These are phyloP conservation scores for Saccharomycopsis olivae DNA, from an alignment of 805 yeast genomes.

Conservation along the genomic window DNA sequence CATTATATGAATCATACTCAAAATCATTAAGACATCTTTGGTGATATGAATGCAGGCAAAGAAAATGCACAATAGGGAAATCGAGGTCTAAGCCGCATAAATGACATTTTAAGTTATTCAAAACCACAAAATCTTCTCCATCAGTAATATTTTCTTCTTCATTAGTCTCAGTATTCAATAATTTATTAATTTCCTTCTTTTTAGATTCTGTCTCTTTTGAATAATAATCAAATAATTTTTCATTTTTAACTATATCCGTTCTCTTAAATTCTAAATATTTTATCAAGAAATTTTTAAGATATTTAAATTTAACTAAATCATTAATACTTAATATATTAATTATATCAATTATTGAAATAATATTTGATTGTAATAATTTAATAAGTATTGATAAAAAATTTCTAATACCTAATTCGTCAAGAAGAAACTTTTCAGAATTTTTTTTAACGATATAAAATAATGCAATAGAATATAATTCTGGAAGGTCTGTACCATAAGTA, in stretches of 20 bases:
- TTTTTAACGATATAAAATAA: constrained; percentile 32
- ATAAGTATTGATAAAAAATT: constrained; percentile 39
- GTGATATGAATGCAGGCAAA: constrained; percentile 81
- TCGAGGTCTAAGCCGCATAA: constrained; percentile 58
- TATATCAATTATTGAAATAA: constrained; percentile 67
- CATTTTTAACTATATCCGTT: constrained; percentile 58
- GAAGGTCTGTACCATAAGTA: constrained; percentile 50
- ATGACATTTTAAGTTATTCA: constrained; percentile 55
- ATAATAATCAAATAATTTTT: constrained; percentile 56
- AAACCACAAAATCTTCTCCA: constrained; percentile 18
- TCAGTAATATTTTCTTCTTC: no score
- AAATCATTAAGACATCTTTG: constrained; percentile 61
- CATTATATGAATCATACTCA: constrained; percentile 21
- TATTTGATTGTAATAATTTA: constrained; percentile 37
- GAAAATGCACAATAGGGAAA: constrained; percentile 72
- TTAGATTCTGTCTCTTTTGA: constrained; percentile 52
- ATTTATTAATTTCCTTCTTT: constrained; percentile 39
- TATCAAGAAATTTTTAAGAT: constrained; percentile 58
- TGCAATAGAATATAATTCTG: constrained; percentile 56
- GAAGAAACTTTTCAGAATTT: constrained; percentile 28
- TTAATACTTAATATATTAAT: constrained; percentile 56
- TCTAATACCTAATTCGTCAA: constrained; percentile 39
- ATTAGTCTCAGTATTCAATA: constrained; percentile 22
- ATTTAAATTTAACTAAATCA: constrained; percentile 36
- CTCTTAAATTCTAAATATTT: constrained; percentile 49